phyloP scores from a whole-genome alignment of 1,284 basidiomycete genomes.

The Microbotryum silenes-acaulis region DNA sequence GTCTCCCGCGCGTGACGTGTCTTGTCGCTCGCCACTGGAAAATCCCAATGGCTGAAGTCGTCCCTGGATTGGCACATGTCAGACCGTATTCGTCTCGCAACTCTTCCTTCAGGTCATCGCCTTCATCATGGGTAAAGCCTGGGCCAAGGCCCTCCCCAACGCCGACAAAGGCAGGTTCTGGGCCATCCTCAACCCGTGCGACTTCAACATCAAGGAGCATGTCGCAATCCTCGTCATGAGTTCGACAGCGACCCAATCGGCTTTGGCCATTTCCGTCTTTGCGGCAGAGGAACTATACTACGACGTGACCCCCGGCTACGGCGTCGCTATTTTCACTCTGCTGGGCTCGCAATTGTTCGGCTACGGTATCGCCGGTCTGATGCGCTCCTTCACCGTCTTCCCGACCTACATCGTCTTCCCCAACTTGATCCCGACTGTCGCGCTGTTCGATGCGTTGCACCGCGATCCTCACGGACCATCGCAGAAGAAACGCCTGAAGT shows the following conservation, averaged over 20 bases:
- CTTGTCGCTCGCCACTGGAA: no score
- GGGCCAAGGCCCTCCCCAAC: conserved; percentile 19
- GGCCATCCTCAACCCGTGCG: conserved; percentile 31
- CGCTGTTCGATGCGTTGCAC: conserved; percentile 53
- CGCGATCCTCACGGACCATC: conserved; percentile 42
- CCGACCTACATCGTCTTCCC: conserved; percentile 33
- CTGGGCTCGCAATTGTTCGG: conserved; percentile 9
- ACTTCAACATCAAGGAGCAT: conserved; percentile 35
- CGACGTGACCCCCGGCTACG: conserved; percentile 51
- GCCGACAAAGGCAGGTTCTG: conserved; percentile 25
- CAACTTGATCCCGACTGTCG: conserved; percentile 45
- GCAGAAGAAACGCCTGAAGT: conserved; percentile 33
- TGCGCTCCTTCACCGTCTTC: conserved; percentile 27
- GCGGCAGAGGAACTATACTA: conserved; percentile 56
- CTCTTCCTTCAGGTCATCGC: conserved; percentile 33
- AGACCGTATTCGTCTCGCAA: conserved; percentile 30
- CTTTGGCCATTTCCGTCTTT: conserved; percentile 58
- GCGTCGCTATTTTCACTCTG: conserved; percentile 32
- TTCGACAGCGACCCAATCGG: conserved; percentile 56
- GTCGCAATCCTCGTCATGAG: conserved; percentile 50
- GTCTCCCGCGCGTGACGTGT: no score
- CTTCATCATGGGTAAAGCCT: conserved; percentile 26
- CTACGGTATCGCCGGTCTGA: conserved; percentile 28
- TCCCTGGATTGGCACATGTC: no score
- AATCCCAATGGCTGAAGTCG: no score